Conservation (phyloP, 2,329 filamentous ascomycete species). For the Aspergillus sp. region DNA sequence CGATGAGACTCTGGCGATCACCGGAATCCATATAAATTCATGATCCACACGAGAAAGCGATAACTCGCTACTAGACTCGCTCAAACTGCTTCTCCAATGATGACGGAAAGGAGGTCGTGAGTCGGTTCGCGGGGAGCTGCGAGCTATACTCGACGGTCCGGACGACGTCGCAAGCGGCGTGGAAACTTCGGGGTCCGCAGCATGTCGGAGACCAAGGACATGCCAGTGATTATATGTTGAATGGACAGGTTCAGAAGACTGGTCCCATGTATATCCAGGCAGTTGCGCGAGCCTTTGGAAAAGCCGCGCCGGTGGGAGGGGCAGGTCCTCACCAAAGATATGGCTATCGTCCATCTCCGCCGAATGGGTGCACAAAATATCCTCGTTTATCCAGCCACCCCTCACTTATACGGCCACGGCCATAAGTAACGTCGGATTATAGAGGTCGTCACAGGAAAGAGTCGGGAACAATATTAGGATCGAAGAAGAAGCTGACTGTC, state of each 20-base stretch:
- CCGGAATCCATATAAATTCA: constrained; percentile 54
- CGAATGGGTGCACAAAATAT: constrained; percentile 15
- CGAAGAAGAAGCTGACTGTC: constrained; percentile 15
- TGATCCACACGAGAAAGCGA: constrained; percentile 41
- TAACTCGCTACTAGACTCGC: constrained; percentile 47
- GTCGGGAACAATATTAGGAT: constrained; percentile 11
- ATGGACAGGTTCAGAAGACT: constrained; percentile 50
- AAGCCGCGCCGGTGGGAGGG: constrained; percentile 63
- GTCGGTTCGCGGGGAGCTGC: constrained; percentile 45
- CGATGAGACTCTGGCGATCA: constrained; percentile 79
- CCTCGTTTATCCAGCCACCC: constrained; percentile 9
- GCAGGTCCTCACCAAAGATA: constrained; percentile 47
- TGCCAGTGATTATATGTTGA: constrained; percentile 89
- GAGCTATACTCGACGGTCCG: constrained; percentile 43
- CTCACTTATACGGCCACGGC: constrained; percentile 21
- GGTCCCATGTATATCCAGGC: constrained; percentile 75
- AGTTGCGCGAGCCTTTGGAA: constrained; percentile 73
- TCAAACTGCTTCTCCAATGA: constrained; percentile 54
- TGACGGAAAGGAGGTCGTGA: constrained; percentile 40
- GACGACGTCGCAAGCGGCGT: constrained; percentile 49
- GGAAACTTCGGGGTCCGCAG: constrained; percentile 49
- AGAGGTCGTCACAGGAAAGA: constrained; percentile 8
- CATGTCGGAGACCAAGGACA: constrained; percentile 61
- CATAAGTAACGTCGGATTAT: constrained; percentile 19
- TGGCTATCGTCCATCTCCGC: constrained; percentile 35